phyloP scores from a whole-genome alignment of 202 grass and related monocot genomes.

The Schoenoplectus triqueter region DNA sequence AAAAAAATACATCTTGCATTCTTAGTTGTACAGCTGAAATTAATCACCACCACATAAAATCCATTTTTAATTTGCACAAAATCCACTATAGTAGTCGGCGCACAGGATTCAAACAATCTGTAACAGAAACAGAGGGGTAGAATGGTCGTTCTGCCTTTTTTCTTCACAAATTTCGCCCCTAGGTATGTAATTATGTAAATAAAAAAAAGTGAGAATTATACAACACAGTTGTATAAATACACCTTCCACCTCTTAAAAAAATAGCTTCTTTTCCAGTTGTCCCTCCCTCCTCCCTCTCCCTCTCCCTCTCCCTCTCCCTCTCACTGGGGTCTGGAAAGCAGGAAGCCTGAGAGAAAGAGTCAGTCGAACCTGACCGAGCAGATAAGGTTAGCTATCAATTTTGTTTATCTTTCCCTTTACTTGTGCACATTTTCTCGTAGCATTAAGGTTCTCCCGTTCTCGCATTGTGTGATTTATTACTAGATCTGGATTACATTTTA shows the following conservation, averaged over 20 bases:
- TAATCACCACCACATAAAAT: too few relatives aligned
- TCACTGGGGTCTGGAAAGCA: neutral
- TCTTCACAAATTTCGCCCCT: neutral
- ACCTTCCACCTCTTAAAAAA: constrained; percentile 26
- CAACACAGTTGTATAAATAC: neutral
- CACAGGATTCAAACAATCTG: neutral
- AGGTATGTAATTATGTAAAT: neutral
- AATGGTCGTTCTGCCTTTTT: neutral
- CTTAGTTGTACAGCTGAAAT: too few relatives aligned
- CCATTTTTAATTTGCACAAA: neutral
- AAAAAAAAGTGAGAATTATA: neutral
- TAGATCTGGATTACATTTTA: constrained; percentile 35
- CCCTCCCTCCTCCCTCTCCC: neutral
- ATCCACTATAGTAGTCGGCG: neutral
- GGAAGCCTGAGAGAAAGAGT: constrained; percentile 7
- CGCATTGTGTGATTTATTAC: constrained; percentile 22
- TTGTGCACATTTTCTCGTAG: constrained; percentile 11
- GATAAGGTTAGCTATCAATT: constrained; percentile 28
- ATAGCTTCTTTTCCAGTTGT: neutral
- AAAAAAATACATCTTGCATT: too few relatives aligned
- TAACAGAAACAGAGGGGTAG: neutral
- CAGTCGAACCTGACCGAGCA: neutral
- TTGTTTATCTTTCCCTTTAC: neutral
- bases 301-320: neutral
- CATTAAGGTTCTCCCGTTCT: neutral